Conservation (phyloP, 2,329 filamentous ascomycete species). For the Paraconiothyrium brasiliense region DNA sequence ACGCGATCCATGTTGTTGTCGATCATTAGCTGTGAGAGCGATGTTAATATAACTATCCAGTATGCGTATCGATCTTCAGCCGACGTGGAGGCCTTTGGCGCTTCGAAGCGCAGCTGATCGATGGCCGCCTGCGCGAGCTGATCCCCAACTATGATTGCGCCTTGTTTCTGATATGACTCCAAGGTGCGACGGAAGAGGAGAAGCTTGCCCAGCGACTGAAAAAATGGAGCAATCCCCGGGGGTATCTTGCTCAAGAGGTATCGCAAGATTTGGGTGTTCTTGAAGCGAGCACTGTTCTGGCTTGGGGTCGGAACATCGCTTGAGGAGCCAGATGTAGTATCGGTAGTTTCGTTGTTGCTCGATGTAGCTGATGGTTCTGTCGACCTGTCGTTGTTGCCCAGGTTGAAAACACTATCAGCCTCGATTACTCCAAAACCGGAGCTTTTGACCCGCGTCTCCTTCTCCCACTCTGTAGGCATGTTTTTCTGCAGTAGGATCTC, state of each 20-base stretch:
- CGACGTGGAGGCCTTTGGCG: slow-evolving; percentile 58
- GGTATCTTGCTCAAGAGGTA: slow-evolving; percentile 82
- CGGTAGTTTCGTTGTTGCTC: slow-evolving; percentile 25
- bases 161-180: slow-evolving; percentile 71
- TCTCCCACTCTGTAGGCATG: slow-evolving; percentile 75
- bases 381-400: slow-evolving; percentile 35
- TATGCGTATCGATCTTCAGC: slow-evolving; percentile 76
- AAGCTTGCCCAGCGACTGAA: slow-evolving; percentile 84
- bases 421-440: slow-evolving; percentile 51
- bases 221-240: slow-evolving; percentile 81
- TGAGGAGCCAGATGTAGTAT: slow-evolving; percentile 19
- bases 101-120: slow-evolving; percentile 67
- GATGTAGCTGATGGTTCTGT: slow-evolving; percentile 29
- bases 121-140: slow-evolving; percentile 77
- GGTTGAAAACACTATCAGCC: slow-evolving; percentile 51
- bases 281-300: slow-evolving; percentile 59
- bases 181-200: slow-evolving; percentile 78
- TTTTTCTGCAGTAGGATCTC: slow-evolving; percentile 77
- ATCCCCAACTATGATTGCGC: slow-evolving; percentile 68
- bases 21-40: slow-evolving; percentile 79
- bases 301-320: slow-evolving; percentile 24
- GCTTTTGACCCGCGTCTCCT: slow-evolving; percentile 55
- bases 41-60: slow-evolving; percentile 82
- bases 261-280: slow-evolving; percentile 81
- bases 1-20: slow-evolving; percentile 64